Conservation (phyloP, 495 filamentous ascomycete genomes). For the Copromyces sp. region DNA sequence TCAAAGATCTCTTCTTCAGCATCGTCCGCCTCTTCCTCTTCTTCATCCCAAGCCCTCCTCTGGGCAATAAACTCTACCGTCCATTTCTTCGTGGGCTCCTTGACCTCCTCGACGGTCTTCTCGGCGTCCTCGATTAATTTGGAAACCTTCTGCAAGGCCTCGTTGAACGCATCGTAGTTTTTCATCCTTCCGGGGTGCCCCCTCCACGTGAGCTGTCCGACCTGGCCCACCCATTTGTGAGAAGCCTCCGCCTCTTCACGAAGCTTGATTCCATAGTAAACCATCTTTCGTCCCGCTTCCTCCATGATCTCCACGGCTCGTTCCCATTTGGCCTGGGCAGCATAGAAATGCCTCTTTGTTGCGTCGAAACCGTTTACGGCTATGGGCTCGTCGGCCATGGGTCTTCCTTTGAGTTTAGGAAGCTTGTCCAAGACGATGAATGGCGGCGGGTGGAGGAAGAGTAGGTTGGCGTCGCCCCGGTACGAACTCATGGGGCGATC, state of each 20-base stretch:
- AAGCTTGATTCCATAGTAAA: neutral
- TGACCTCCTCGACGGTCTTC: neutral
- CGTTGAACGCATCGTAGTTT: neutral
- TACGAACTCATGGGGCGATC: neutral
- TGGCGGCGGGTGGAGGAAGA: too few relatives aligned
- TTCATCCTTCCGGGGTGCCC: neutral
- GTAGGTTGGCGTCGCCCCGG: neutral
- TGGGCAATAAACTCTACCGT: neutral
- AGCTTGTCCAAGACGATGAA: neutral
- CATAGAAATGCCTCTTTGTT: neutral
- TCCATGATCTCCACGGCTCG: neutral
- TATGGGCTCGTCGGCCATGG: too few relatives aligned
- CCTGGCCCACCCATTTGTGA: neutral
- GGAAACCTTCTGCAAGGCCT: neutral
- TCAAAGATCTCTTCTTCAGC: neutral
- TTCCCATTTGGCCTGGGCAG: neutral
- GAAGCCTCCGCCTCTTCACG: neutral
- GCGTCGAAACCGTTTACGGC: neutral
- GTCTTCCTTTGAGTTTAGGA: neutral
- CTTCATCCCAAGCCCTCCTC: neutral
- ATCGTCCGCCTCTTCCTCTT: neutral
- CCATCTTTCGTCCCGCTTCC: neutral
- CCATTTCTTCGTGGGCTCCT: neutral
- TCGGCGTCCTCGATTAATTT: rapidly evolving
- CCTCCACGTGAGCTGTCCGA: neutral